phyloP scores from a whole-genome alignment of 306 rosid species.

The Rubus parviflorus region DNA sequence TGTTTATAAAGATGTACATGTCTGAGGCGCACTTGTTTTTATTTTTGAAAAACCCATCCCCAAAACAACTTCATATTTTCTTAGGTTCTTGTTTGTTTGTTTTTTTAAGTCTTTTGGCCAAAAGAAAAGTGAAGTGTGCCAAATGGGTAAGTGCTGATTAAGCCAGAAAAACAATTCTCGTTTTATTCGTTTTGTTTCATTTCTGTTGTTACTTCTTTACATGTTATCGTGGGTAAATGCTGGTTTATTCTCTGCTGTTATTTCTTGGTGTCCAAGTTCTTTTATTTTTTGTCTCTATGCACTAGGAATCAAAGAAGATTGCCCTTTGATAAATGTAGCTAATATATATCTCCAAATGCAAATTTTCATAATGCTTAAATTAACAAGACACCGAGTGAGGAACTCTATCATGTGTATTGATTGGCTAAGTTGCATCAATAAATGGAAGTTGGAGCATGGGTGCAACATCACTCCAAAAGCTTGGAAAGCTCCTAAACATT shows the following conservation, averaged over 20 bases:
- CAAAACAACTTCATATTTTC: background rate
- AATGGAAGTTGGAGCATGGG: background rate
- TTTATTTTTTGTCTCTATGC: background rate
- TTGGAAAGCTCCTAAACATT: constrained; percentile 3
- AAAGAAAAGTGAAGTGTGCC: background rate
- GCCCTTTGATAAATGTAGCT: background rate
- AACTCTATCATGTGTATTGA: background rate
- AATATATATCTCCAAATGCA: background rate
- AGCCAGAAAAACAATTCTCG: background rate
- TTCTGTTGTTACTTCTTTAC: background rate
- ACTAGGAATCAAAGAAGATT: background rate
- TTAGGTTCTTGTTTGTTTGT: background rate
- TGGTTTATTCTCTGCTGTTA: background rate
- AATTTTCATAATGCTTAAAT: background rate
- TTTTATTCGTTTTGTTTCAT: background rate
- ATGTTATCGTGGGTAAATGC: background rate
- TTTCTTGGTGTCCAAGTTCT: background rate
- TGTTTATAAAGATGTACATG: background rate
- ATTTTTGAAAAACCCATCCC: background rate
- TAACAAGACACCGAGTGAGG: background rate
- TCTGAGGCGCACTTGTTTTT: background rate
- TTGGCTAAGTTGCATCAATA: background rate
- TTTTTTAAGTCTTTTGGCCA: background rate
- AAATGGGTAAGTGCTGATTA: background rate
- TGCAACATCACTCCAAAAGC: background rate